A percentile compares a stretch with the other conserved stretches of the same genome.
Evolutionary conservation across 441 rosid species (phyloP).

Genomic region (Kokia cookei): DNA sequence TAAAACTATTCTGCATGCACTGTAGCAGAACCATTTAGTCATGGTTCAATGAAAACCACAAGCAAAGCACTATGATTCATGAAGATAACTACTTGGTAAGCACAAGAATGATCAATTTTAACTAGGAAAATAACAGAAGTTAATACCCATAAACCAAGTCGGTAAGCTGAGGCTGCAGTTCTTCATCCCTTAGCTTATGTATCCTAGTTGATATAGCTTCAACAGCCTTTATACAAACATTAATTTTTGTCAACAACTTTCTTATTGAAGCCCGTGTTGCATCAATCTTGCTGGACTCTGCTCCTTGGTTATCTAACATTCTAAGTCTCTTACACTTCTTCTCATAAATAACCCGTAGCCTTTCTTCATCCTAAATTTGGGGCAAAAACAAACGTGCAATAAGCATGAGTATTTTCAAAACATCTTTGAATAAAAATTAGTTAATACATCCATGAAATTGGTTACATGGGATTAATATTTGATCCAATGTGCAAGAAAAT

Average conservation of each 20-base stretch:
- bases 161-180: conserved; percentile 71
- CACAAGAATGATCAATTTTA: background rate
- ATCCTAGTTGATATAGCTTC: conserved; percentile 71
- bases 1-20: background rate
- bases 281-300: conserved; percentile 72
- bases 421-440: background rate
- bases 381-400: conserved; percentile 22
- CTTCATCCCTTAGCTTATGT: conserved; percentile 81
- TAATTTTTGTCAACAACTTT: conserved; percentile 64
- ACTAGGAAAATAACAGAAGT: background rate
- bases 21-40: background rate
- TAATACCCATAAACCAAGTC: conserved; percentile 66
- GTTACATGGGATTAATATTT: background rate
- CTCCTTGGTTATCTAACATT: conserved; percentile 63
- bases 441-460: background rate
- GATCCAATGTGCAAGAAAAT: background rate
- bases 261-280: conserved; percentile 64
- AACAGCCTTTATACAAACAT: conserved; percentile 60
- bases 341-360: conserved; percentile 66
- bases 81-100: background rate
- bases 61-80: background rate
- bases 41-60: background rate
- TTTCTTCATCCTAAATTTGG: conserved; percentile 73
- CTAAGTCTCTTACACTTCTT: conserved; percentile 60
- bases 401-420: conserved; percentile 12